Evolutionary conservation across 805 yeast genomes (phyloP).

Genomic region (Ogataea allantospora): DNA sequence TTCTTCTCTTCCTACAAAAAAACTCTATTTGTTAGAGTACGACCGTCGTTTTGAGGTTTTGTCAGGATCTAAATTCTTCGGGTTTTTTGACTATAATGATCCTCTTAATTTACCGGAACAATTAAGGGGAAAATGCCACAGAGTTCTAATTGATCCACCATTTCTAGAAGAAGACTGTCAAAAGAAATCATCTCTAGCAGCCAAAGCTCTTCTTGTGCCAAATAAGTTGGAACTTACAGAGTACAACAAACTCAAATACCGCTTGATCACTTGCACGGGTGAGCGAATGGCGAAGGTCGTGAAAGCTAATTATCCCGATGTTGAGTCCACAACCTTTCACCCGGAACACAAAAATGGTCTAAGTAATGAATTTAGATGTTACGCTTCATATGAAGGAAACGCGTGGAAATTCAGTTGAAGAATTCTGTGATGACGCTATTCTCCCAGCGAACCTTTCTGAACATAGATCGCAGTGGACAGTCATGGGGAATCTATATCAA

Average conservation of each 20-base stretch:
- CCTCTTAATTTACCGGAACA: slow-evolving; percentile 62
- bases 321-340: slow-evolving; percentile 58
- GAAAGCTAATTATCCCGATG: slow-evolving; percentile 58
- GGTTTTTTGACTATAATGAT: slow-evolving; percentile 69
- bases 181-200: slow-evolving; percentile 62
- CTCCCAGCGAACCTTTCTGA: too few species aligned
- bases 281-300: slow-evolving; percentile 79
- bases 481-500: too few species aligned
- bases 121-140: slow-evolving; percentile 60
- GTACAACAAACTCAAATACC: slow-evolving; percentile 42
- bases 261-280: slow-evolving; percentile 79
- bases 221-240: slow-evolving; percentile 40
- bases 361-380: slow-evolving; percentile 85
- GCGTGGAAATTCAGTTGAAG: slow-evolving; percentile 54
- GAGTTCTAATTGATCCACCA: slow-evolving; percentile 85
- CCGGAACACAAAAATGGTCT: slow-evolving; percentile 86
- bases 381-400: slow-evolving; percentile 70
- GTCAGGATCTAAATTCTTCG: slow-evolving; percentile 66
- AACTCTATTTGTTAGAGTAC: slow-evolving; percentile 73
- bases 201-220: slow-evolving; percentile 50
- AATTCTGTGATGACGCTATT: too few species aligned
- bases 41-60: slow-evolving; percentile 74
- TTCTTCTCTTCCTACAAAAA: slow-evolving; percentile 56
- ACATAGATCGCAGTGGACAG: too few species aligned
- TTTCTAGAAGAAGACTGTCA: slow-evolving; percentile 83